Conservation (phyloP, 1,139 yeast species). For the Pichia sp. region DNA sequence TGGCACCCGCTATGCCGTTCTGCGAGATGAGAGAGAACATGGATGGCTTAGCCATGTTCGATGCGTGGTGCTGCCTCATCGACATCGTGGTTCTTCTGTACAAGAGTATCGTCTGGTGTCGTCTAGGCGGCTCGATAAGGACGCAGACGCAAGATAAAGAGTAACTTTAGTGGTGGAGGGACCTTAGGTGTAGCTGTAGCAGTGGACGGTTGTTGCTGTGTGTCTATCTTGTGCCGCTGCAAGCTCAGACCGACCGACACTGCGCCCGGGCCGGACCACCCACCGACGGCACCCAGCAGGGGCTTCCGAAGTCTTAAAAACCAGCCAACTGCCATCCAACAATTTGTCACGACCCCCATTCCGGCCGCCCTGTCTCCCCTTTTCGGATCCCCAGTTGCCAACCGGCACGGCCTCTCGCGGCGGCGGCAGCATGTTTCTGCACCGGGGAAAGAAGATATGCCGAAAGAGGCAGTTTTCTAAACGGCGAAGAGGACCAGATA, state of each 20-base stretch:
- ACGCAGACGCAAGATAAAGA: too few species aligned
- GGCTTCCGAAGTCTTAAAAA: not conserved
- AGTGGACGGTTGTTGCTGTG: too few species aligned
- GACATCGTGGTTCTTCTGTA: constrained; percentile 4
- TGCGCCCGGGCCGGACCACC: too few species aligned
- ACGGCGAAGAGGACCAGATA: too few species aligned
- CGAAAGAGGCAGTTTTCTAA: not conserved
- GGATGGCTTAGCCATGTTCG: constrained; percentile 28
- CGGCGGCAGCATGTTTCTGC: not conserved
- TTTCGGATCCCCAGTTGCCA: not conserved
- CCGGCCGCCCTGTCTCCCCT: not conserved
- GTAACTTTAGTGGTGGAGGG: too few species aligned
- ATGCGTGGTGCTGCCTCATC: constrained; percentile 2
- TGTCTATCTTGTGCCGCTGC: too few species aligned
- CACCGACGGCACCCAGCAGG: too few species aligned
- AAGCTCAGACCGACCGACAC: too few species aligned
- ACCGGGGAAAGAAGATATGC: not conserved
- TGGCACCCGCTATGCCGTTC: constrained; percentile 32
- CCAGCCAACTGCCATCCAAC: not conserved
- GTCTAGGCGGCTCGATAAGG: too few species aligned
- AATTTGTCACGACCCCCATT: not conserved
- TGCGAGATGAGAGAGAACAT: constrained; percentile 32
- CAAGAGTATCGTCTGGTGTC: too few species aligned
- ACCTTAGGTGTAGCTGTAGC: too few species aligned
- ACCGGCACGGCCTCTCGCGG: not conserved